phyloP scores from a whole-genome alignment of 1,284 basidiomycete genomes.

The Wolfiporia cocos region DNA sequence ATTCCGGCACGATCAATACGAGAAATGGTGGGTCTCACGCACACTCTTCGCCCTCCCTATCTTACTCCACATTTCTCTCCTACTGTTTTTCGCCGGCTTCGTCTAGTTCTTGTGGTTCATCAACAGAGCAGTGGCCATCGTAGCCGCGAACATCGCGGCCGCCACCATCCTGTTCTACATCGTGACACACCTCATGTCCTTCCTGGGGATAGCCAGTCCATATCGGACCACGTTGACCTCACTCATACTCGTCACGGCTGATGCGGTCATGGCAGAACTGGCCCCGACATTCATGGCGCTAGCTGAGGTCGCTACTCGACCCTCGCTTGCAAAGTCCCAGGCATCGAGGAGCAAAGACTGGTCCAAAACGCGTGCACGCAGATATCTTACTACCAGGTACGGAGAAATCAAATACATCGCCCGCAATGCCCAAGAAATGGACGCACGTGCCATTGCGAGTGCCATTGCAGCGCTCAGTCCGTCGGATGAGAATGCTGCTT shows the following conservation, averaged over 20 bases:
- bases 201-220: slow-evolving; percentile 10
- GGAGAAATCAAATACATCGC: too few relatives aligned
- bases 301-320: too few relatives aligned
- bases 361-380: too few relatives aligned
- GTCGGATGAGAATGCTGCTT: too few relatives aligned
- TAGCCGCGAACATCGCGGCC: slow-evolving; percentile 4
- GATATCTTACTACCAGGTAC: too few relatives aligned
- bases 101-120: slow-evolving; percentile 11
- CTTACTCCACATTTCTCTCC: slow-evolving; percentile 10
- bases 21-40: slow-evolving; percentile 8
- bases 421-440: too few relatives aligned
- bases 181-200: slow-evolving; percentile 6
- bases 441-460: too few relatives aligned
- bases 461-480: too few relatives aligned
- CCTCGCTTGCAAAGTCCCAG: too few relatives aligned
- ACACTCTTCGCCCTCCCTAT: slow-evolving; percentile 7
- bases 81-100: slow-evolving; percentile 13
- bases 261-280: neutral
- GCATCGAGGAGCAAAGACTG: too few relatives aligned
- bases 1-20: slow-evolving; percentile 8
- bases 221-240: slow-evolving; percentile 10
- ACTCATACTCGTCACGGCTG: neutral
- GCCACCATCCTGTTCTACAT: slow-evolving; percentile 6
- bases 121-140: slow-evolving; percentile 2
- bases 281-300: too few relatives aligned